Base-by-base conservation (phyloP, 2,329 filamentous ascomycete species). In the Allantophomopsis lycopodina region DNA sequence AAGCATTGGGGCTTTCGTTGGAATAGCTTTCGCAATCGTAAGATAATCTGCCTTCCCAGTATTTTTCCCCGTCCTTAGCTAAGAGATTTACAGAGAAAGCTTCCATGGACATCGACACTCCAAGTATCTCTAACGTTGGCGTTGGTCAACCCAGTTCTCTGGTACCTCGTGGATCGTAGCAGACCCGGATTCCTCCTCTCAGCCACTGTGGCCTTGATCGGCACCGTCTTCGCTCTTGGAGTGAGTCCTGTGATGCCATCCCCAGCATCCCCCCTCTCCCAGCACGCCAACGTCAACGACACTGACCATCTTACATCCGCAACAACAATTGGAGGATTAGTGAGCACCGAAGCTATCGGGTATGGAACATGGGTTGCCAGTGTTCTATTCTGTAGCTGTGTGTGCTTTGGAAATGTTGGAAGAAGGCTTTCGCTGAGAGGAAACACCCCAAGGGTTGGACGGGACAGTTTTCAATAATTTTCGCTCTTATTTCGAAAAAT, bases 361-460 rank as follows among this genome's bases (percentile, higher is more conserved):
- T 72, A 82, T 14, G 79, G 78, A 11, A 84, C 87, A 4, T 98
- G 91, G 89, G 81, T 94, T 53, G 69, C 89, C 17, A 94, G 86
- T 54, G 87, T 96, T 18, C 62, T 98, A 38, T 98, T 95, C 57
- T 95, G 91, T 61, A 93, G 85, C 53, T 87, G 85, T 50, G 76
- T 96, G 8, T 95, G 88, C 60, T 95, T 98, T 66, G 91, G 91
- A 10, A 96, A 94, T 55, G 86, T 98, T 54, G 91, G 91, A 11
- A 70, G 91, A 46, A 71, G 84, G 45, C 61, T 96, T 47, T 78
- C 79, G 11, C 37, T 55, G 18, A 50, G 40, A 38, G 11, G 33
- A n/a, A 31, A 31, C 16, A 32, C 16, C 16, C 23, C 32, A n/a
- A 30, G 36, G 10, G 36, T 36, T 7, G 2, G 35, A 21, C 15